phyloP scores from a whole-genome alignment of 306 rosid genomes.

The Mimosa bimucronata region DNA sequence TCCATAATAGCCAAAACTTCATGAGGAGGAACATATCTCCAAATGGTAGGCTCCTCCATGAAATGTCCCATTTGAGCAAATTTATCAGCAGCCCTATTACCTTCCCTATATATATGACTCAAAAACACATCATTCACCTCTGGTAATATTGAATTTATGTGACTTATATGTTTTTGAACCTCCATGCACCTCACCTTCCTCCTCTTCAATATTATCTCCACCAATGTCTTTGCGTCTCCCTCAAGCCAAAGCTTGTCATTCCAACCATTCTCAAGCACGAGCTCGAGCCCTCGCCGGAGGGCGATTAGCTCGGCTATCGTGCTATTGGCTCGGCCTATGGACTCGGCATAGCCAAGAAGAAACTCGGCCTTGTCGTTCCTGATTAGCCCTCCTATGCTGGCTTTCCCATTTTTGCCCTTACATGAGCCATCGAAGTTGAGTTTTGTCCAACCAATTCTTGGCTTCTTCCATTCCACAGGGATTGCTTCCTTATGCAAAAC shows the following conservation, averaged over 20 bases:
- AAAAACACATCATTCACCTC: slow-evolving; percentile 48
- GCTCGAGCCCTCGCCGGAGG: slow-evolving; percentile 65
- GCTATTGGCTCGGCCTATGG: slow-evolving; percentile 71
- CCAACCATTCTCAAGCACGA: slow-evolving; percentile 77
- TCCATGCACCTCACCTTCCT: slow-evolving; percentile 56
- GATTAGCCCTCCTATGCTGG: slow-evolving; percentile 73
- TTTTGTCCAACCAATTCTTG: slow-evolving; percentile 69
- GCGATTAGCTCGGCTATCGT: slow-evolving; percentile 62
- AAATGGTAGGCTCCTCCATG: slow-evolving; percentile 49
- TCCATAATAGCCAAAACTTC: slow-evolving; percentile 50
- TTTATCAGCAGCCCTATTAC: slow-evolving; percentile 70
- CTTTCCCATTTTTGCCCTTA: slow-evolving; percentile 46
- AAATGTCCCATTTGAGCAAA: slow-evolving; percentile 74
- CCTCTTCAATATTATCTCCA: slow-evolving; percentile 54
- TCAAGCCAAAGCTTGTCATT: slow-evolving; percentile 66
- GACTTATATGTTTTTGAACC: slow-evolving; percentile 47
- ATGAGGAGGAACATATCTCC: slow-evolving; percentile 59
- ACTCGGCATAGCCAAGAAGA: slow-evolving; percentile 67
- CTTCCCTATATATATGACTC: slow-evolving; percentile 70
- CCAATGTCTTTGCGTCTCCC: slow-evolving; percentile 69
- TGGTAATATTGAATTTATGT: slow-evolving; percentile 50
- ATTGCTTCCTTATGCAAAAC: slow-evolving; percentile 53
- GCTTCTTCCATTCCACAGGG: slow-evolving; percentile 73
- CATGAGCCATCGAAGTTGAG: slow-evolving; percentile 79
- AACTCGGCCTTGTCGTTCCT: slow-evolving; percentile 76